A percentile compares a stretch with the other conserved stretches of the same genome.
phyloP scores from a whole-genome alignment of 2,329 filamentous ascomycete species.

The Bipolaris cookei region DNA sequence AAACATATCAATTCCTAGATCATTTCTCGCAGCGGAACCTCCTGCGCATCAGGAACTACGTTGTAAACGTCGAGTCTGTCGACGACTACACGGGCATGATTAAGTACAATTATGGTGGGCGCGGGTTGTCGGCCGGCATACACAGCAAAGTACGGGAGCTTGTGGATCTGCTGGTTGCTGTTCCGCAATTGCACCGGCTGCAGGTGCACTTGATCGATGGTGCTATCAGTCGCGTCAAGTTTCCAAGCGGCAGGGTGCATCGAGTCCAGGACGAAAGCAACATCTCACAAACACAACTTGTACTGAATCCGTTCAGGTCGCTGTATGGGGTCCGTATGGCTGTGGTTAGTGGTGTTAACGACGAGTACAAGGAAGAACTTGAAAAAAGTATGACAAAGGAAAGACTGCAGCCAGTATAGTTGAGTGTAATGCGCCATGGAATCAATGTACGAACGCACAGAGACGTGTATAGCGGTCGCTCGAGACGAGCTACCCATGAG shows the following conservation, averaged over 20 bases:
- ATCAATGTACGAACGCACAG: not conserved
- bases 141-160: slow-evolving; percentile 50
- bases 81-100: slow-evolving; percentile 60
- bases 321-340: slow-evolving; percentile 48
- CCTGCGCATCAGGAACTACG: slow-evolving; percentile 49
- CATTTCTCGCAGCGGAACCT: slow-evolving; percentile 53
- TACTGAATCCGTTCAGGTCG: slow-evolving; percentile 52
- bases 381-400: slow-evolving; percentile 42
- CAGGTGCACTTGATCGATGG: slow-evolving; percentile 44
- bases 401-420: slow-evolving; percentile 1
- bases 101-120: slow-evolving; percentile 58
- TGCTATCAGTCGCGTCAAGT: slow-evolving; percentile 35
- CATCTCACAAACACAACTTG: slow-evolving; percentile 47
- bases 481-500: slow-evolving; percentile 15
- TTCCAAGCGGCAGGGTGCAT: slow-evolving; percentile 43
- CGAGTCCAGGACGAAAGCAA: slow-evolving; percentile 44
- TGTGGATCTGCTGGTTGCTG: slow-evolving; percentile 46
- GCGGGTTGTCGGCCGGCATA: slow-evolving; percentile 53
- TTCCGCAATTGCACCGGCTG: slow-evolving; percentile 31
- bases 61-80: slow-evolving; percentile 56
- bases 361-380: slow-evolving; percentile 46
- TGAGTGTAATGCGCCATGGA: not conserved
- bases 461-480: slow-evolving; percentile 4
- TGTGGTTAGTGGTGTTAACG: slow-evolving; percentile 49
- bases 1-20: slow-evolving; percentile 51